Percentiles rank a stretch among this genome's conserved stretches.
Conservation (phyloP, 768 basidiomycete genomes). For the Termitomyces sp. region DNA sequence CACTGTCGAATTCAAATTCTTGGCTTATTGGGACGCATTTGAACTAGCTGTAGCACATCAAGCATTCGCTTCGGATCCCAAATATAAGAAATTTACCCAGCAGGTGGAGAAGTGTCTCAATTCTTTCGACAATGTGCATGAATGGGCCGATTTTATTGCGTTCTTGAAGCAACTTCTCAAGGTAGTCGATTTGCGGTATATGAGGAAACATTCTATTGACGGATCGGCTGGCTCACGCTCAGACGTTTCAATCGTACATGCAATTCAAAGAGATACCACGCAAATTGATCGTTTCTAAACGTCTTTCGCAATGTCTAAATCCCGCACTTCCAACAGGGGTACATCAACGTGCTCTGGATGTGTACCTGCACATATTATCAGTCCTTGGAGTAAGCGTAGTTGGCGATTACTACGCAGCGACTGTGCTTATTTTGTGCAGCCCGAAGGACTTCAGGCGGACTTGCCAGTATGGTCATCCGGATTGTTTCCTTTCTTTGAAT, state of each 20-base stretch:
- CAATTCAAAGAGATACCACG: conserved; percentile 96
- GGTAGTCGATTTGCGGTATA: conserved; percentile 33
- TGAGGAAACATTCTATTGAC: not conserved
- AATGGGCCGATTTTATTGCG: conserved; percentile 99
- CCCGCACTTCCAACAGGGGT: conserved; percentile 97
- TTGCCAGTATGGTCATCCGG: conserved; percentile 93
- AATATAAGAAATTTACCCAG: conserved; percentile 89
- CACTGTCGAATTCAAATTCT: not conserved
- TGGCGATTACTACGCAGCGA: not conserved
- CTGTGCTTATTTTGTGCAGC: conserved; percentile 35
- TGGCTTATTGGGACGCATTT: not conserved
- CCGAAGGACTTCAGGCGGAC: conserved; percentile 82
- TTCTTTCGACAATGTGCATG: conserved; percentile 92
- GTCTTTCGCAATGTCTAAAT: conserved; percentile 92
- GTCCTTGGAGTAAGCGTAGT: conserved; percentile 76
- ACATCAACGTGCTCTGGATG: conserved; percentile 93
- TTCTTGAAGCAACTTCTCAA: conserved; percentile 93
- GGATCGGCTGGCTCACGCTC: not conserved
- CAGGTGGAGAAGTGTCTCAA: conserved; percentile 91
- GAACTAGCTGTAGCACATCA: conserved; percentile 43
- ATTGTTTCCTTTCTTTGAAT: conserved; percentile 97
- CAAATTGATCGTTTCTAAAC: conserved; percentile 91
- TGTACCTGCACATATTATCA: conserved; percentile 86
- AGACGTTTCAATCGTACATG: conserved; percentile 92
- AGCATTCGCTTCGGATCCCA: conserved; percentile 73